Evolutionary conservation across 2,329 filamentous ascomycete genomes (phyloP), one percentile per base, ranked within the genome.

Genomic region (Leptosphaerulina australis): DNA sequence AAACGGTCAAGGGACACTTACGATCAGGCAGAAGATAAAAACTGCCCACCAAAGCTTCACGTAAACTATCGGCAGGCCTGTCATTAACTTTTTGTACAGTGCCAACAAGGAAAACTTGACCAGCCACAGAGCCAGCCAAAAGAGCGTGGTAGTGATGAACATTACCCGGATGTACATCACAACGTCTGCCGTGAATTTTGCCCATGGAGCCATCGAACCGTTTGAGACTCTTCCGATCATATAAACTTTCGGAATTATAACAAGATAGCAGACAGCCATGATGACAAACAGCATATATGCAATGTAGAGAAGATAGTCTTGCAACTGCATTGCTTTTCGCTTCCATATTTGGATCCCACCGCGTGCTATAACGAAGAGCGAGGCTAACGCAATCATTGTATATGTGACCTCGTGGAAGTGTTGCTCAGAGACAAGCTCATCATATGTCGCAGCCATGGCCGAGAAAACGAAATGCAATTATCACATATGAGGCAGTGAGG

Each of bases 91-190:
- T 34, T 70, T 71, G 55, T 76, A 76, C 34, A 77, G 63, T 12
- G 69, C 63, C 39, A 77, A 59, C 25, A 77, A 59, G 4, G 69
- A 71, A 17, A 74, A 66, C 51, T 77, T 77, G 41, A 75, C 69
- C 26, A 70, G 62, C 72, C 72, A 76, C 4, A 77, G 63, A 14
- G 67, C 68, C 5, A 68, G 52, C 72, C 74, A 76, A 39, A 74
- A 69, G 17, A 72, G 61, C 34, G 74, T 66, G 4, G 68, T 70
- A 14, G 69, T 71, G 8, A 69, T 66, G 49, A 75, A 75, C 56
- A 76, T 74, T 15, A 75, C 61, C 39, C 70, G 70, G 15, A 71
- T 65, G 40, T 74, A 61, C 20, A 61, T 50, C 0, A 64, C 30
- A 3, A 59, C 50, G 35, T 76, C 74, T 4, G 66, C 30, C 48